Evolutionary conservation across 2,329 filamentous ascomycete genomes (phyloP).

Genomic region (Macroventuria anomochaeta): DNA sequence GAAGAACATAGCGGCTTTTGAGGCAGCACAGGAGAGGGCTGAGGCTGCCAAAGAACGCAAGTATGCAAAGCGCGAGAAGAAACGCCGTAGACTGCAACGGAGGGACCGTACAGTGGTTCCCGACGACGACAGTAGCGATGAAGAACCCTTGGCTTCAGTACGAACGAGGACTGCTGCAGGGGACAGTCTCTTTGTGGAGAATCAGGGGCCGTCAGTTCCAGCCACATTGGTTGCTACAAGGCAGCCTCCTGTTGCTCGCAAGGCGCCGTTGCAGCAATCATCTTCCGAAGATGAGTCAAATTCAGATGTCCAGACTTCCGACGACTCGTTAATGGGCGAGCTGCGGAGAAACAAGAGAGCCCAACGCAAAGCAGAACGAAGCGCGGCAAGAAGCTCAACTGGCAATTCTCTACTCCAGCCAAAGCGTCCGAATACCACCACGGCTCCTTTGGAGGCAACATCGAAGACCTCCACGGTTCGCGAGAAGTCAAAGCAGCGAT

Average conservation of each 20-base stretch:
- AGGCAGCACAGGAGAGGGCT: constrained; percentile 12
- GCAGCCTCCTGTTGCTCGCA: constrained; percentile 11
- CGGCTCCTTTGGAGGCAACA: background rate
- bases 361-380: background rate
- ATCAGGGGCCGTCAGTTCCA: background rate
- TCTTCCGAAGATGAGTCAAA: constrained; percentile 21
- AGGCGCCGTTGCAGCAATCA: constrained; percentile 26
- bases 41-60: constrained; percentile 14
- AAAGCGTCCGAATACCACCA: background rate
- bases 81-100: constrained; percentile 20
- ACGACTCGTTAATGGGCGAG: constrained; percentile 17
- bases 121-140: constrained; percentile 21
- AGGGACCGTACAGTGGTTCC: background rate
- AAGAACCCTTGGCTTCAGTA: constrained; percentile 5
- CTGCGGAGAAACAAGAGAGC: background rate
- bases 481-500: background rate
- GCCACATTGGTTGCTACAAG: background rate
- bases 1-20: constrained; percentile 17
- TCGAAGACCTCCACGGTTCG: background rate
- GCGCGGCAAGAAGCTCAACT: background rate
- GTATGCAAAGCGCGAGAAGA: constrained; percentile 24
- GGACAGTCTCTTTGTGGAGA: constrained; percentile 19
- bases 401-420: background rate
- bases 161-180: background rate
- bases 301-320: constrained; percentile 1